phyloP scores from a whole-genome alignment of 805 yeast genomes.

The Clavispora vitiphila region DNA sequence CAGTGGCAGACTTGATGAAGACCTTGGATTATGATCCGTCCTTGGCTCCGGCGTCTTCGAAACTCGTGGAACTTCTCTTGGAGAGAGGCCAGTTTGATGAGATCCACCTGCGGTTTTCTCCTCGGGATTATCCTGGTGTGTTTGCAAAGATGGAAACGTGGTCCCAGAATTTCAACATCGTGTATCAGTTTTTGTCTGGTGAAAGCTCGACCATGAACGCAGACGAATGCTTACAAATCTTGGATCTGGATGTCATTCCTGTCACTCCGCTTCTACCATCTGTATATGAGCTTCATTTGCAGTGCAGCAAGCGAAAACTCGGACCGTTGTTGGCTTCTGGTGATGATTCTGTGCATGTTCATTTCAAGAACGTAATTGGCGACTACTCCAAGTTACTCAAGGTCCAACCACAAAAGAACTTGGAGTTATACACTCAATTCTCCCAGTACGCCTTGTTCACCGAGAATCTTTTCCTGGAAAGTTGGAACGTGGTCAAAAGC shows the following conservation, averaged over 20 bases:
- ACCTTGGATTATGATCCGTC: slow-evolving; percentile 40
- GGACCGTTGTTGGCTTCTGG: not conserved
- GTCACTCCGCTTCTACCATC: slow-evolving; percentile 42
- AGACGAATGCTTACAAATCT: not conserved
- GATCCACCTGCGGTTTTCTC: slow-evolving; percentile 9
- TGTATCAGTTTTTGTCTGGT: not conserved
- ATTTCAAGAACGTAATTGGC: slow-evolving; percentile 3
- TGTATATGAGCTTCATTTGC: slow-evolving; percentile 28
- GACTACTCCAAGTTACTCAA: slow-evolving; percentile 25
- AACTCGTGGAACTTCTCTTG: slow-evolving; percentile 44
- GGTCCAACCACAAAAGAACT: slow-evolving; percentile 22
- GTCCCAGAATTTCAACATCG: not conserved
- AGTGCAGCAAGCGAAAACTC: slow-evolving; percentile 15
- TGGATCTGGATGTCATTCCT: slow-evolving; percentile 7
- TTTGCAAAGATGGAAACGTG: slow-evolving; percentile 16
- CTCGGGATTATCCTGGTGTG: slow-evolving; percentile 7
- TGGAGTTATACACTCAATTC: slow-evolving; percentile 20
- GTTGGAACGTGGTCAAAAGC: slow-evolving; percentile 49
- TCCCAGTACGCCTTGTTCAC: slow-evolving; percentile 41
- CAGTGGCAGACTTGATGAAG: slow-evolving; percentile 47
- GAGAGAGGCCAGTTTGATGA: slow-evolving; percentile 48
- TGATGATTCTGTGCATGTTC: not conserved
- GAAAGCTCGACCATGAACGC: not conserved
- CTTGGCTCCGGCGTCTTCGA: slow-evolving; percentile 45
- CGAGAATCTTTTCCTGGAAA: slow-evolving; percentile 47